phyloP scores from a whole-genome alignment of 2,329 filamentous ascomycete genomes.

The Cladosporium halotolerans region DNA sequence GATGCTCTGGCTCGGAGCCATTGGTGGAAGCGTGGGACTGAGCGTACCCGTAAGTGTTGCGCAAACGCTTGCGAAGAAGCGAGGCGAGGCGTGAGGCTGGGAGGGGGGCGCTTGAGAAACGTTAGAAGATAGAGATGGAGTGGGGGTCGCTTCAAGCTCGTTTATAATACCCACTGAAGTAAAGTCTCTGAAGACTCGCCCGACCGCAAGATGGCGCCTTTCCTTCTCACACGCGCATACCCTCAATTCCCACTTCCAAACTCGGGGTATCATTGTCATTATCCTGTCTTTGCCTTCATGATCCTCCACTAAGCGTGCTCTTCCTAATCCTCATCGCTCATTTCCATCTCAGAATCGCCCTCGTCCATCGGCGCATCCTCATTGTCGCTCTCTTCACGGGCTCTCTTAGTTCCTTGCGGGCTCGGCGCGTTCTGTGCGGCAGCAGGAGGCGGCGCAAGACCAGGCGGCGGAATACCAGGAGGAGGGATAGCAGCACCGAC shows the following conservation, averaged over 20 bases:
- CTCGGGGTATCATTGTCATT: conserved; percentile 1
- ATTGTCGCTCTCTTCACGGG: conserved; percentile 36
- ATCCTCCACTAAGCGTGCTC: background rate
- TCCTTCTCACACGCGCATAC: background rate
- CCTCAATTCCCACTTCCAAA: background rate
- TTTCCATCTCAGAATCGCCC: conserved; percentile 47
- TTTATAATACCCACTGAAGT: conserved; percentile 11
- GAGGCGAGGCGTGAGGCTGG: conserved; percentile 21
- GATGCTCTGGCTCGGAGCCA: conserved; percentile 80
- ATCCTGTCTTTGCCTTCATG: background rate
- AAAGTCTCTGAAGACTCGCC: background rate
- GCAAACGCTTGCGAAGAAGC: background rate
- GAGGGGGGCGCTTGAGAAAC: conserved; percentile 12
- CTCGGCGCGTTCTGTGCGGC: conserved; percentile 45
- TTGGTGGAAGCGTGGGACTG: conserved; percentile 74
- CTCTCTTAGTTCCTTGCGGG: conserved; percentile 50
- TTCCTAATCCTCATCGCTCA: conserved; percentile 61
- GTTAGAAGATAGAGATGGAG: conserved; percentile 11
- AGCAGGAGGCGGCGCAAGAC: conserved; percentile 25
- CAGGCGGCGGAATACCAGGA: conserved; percentile 5
- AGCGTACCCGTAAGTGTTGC: conserved; percentile 29
- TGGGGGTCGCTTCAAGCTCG: background rate
- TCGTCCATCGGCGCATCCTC: conserved; percentile 37
- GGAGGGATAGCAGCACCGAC: background rate
- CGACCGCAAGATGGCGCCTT: background rate